A percentile compares a stretch with the other conserved stretches of the same genome.
phyloP scores from a whole-genome alignment of 2,329 filamentous ascomycete species.

The Trichoderma asperellum region DNA sequence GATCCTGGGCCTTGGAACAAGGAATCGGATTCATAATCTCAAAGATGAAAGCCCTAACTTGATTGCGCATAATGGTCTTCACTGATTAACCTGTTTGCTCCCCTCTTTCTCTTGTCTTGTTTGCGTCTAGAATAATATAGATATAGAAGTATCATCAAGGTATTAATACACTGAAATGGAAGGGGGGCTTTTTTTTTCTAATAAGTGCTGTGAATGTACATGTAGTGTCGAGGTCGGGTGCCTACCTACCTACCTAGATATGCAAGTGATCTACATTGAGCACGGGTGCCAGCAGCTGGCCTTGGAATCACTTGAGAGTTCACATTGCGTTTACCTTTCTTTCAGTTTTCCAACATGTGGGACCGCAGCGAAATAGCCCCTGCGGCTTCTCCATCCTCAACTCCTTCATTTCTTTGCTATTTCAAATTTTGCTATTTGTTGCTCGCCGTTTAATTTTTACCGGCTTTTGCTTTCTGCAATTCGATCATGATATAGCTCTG shows the following conservation, averaged over 20 bases:
- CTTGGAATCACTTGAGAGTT: background rate
- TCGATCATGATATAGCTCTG: background rate
- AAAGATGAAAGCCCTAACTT: conserved; percentile 48
- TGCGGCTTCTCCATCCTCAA: background rate
- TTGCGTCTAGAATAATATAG: background rate
- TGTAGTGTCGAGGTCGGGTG: background rate
- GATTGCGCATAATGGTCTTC: conserved; percentile 53
- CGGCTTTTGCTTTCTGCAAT: background rate
- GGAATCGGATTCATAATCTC: conserved; percentile 43
- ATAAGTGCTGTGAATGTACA: background rate
- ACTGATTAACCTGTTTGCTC: background rate
- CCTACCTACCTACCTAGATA: background rate
- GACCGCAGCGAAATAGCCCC: background rate
- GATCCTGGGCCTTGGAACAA: conserved; percentile 48
- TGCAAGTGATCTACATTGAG: too few relatives aligned
- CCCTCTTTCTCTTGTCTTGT: background rate
- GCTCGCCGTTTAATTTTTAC: background rate
- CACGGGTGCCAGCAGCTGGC: conserved; percentile 1
- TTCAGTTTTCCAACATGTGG: background rate
- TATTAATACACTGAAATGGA: conserved; percentile 3
- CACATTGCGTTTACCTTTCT: background rate
- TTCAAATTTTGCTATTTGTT: background rate
- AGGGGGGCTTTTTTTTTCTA: background rate
- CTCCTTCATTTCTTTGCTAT: background rate
- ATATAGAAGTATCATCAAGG: background rate